phyloP scores from a whole-genome alignment of 331 rosid genomes.

The Acacia pycnantha region DNA sequence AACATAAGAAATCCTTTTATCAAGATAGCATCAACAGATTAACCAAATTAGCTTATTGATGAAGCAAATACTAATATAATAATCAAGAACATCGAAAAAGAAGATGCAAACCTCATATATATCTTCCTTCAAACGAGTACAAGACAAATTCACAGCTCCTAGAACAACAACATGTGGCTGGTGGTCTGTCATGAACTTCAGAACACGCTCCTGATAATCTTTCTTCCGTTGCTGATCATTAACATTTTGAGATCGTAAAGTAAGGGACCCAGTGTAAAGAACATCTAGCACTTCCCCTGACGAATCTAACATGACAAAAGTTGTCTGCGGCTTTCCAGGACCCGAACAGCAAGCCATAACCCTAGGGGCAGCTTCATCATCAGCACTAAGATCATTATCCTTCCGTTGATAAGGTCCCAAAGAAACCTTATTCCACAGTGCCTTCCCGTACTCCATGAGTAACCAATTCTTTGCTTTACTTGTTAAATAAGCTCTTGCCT shows the following conservation, averaged over 20 bases:
- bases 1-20: neutral
- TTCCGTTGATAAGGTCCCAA: constrained; percentile 92
- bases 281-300: constrained; percentile 95
- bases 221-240: constrained; percentile 90
- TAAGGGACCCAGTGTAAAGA: constrained; percentile 85
- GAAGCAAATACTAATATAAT: neutral
- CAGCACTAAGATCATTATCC: constrained; percentile 79
- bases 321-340: constrained; percentile 95
- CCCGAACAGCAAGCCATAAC: constrained; percentile 99
- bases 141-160: constrained; percentile 92
- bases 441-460: constrained; percentile 82
- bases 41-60: neutral
- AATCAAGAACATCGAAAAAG: neutral
- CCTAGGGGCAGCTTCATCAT: constrained; percentile 94
- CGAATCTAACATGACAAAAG: constrained; percentile 96
- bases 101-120: constrained; percentile 78
- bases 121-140: constrained; percentile 91
- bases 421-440: constrained; percentile 87
- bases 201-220: constrained; percentile 87
- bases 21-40: neutral
- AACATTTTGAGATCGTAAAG: constrained; percentile 78
- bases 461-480: constrained; percentile 82
- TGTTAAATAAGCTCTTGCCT: constrained; percentile 74
- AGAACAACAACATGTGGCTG: constrained; percentile 97
- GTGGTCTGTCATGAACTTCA: constrained; percentile 99